Evolutionary conservation across 441 rosid species (phyloP).

Genomic region (Arabidopsis lyrata): DNA sequence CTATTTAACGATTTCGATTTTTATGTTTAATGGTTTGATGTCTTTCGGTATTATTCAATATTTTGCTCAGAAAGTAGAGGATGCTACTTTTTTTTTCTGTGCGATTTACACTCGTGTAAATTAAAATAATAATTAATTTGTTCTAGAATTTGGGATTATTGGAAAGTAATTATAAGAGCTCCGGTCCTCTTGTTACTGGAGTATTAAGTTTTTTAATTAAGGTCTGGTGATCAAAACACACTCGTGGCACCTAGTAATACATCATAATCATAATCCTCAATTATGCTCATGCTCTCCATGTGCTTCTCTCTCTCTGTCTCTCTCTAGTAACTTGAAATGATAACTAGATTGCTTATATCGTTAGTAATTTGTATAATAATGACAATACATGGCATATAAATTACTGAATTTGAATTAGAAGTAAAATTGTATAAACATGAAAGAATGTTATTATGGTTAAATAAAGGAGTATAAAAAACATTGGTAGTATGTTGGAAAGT

Average conservation of each 20-base stretch:
- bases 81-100: no score
- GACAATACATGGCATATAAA: not conserved
- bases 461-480: not conserved
- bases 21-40: not conserved
- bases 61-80: not conserved
- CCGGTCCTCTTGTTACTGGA: slow-evolving; percentile 32
- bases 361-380: not conserved
- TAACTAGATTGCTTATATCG: not conserved
- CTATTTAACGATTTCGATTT: not conserved
- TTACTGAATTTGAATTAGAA: not conserved
- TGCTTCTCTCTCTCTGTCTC: slow-evolving; percentile 23
- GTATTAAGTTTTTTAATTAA: not conserved
- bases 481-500: not conserved
- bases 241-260: slow-evolving; percentile 37
- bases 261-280: slow-evolving; percentile 22
- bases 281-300: slow-evolving; percentile 43
- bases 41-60: not conserved
- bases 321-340: not conserved
- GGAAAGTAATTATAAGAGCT: slow-evolving; percentile 27
- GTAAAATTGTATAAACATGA: not conserved
- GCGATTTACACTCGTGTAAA: slow-evolving; percentile 36
- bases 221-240: slow-evolving; percentile 36
- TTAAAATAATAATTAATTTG: slow-evolving; percentile 3
- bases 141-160: slow-evolving; percentile 29
- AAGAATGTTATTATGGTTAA: not conserved